Evolutionary conservation across 768 basidiomycete genomes (phyloP).

Genomic region (Russula lepida): DNA sequence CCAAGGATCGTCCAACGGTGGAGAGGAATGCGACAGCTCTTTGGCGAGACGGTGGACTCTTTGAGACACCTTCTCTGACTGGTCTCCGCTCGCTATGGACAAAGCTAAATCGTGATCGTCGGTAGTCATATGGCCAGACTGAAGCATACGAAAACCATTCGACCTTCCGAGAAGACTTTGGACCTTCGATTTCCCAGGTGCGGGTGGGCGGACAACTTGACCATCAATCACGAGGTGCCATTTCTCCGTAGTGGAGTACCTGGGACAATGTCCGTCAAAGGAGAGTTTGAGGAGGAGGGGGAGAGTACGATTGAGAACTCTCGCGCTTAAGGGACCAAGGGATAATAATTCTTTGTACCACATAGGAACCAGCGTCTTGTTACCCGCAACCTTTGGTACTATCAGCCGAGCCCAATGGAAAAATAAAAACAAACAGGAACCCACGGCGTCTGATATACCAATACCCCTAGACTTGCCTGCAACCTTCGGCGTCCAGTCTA

Average conservation of each 20-base stretch:
- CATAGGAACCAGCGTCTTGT: slow-evolving; percentile 27
- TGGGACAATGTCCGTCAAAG: too few species aligned
- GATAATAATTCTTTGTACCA: slow-evolving; percentile 52
- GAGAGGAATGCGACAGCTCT: slow-evolving; percentile 22
- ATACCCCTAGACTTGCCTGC: slow-evolving; percentile 63
- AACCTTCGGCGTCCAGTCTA: slow-evolving; percentile 92
- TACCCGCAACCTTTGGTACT: background rate
- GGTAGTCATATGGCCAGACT: slow-evolving; percentile 35
- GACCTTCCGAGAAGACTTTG: slow-evolving; percentile 38
- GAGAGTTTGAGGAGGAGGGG: too few species aligned
- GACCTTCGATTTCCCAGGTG: too few species aligned
- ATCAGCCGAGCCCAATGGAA: background rate
- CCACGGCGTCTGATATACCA: slow-evolving; percentile 27
- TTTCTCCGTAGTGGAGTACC: too few species aligned
- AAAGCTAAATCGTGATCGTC: too few species aligned
- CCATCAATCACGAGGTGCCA: slow-evolving; percentile 55
- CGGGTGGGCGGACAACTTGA: slow-evolving; percentile 35
- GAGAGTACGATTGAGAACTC: too few species aligned
- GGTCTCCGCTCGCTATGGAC: too few species aligned
- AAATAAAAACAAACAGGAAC: background rate
- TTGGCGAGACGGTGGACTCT: slow-evolving; percentile 39
- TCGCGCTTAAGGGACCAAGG: slow-evolving; percentile 37
- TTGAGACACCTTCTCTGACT: too few species aligned
- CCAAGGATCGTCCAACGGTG: slow-evolving; percentile 41
- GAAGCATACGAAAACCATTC: slow-evolving; percentile 42